Evolutionary conservation across 495 filamentous ascomycete genomes (phyloP), one percentile per base, ranked within the genome.

Genomic region (Talaromyces proteolyticus): DNA sequence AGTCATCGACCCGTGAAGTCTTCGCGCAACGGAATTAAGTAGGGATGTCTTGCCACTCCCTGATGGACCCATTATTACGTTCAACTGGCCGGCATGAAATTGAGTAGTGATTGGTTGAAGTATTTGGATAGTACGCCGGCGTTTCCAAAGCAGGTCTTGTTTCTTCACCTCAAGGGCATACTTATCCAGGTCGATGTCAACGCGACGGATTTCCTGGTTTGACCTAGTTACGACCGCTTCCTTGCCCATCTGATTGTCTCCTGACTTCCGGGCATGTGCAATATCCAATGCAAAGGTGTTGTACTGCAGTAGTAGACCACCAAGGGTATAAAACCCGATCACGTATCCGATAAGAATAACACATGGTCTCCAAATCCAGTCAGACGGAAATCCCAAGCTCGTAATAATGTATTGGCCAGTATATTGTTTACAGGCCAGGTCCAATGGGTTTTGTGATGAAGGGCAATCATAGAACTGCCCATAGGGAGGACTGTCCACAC

Each of bases 1-100:
- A 3, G 64, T 62, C 16, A 76, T 47, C 3, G 78, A 80, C 43
- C 72, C 77, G 29, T 79, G 75, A 8, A 89, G 65, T 8, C 86
- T 72, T 5, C 73, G 68, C 11, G 86, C 81, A 72, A 89, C 83
- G 2, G 79, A 73, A 56, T 88, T 87, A 3, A 89, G 68, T 3
- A 89, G 58, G 0, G 82, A 82, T 3, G 84, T 87, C 63, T 88
- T 90, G 11, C 86, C 86, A 26, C 80, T 82, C 1, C 86, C 86
- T 12, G 83, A 87, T 2, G 86, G 86, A 0, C 86, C 86, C 85
- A 89, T 87, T 47, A 90, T 87, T 3, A 89, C 75, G 54, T 90
- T 89, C 10, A 90, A 63, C 17, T 72, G 64, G 1, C 82, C 82
- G 8, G 85, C 67, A 44, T 78, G 69, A 53, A 89, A 88, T 1